These are phyloP conservation scores for Corinectria fuckeliana DNA, from an alignment of 2,329 filamentous ascomycete genomes.

Conservation along the genomic window DNA sequence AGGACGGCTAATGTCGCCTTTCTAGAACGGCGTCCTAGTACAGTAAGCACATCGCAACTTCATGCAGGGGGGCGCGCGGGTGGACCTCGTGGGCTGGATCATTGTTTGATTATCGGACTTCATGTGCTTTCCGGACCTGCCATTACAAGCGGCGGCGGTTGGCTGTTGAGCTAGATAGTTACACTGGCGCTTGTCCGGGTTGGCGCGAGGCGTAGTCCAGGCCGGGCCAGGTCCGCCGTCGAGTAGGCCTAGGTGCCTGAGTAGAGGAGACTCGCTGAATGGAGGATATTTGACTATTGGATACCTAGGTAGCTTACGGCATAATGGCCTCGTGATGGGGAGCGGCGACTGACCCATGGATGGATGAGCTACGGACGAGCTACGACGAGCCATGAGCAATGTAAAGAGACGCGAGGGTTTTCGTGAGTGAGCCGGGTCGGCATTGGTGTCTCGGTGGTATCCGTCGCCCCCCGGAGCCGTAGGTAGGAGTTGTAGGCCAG, in stretches of 20 bases:
- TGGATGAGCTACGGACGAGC: background rate
- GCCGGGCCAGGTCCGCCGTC: background rate
- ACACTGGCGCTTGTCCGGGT: background rate
- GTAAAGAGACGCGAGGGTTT: conserved; percentile 18
- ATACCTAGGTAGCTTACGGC: too few relatives aligned
- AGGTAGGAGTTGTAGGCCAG: conserved; percentile 5
- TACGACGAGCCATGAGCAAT: background rate
- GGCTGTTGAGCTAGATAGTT: too few relatives aligned
- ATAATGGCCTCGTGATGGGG: conserved; percentile 11
- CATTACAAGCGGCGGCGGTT: background rate
- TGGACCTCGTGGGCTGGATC: background rate
- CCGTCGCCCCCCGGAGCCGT: conserved; percentile 4
- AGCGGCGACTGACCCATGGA: conserved; percentile 12
- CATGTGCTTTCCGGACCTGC: background rate
- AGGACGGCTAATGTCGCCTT: background rate
- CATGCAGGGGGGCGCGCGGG: conserved; percentile 10
- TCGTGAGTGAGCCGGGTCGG: conserved; percentile 10
- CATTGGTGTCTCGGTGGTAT: conserved; percentile 13
- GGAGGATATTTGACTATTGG: too few relatives aligned
- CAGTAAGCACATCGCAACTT: too few relatives aligned
- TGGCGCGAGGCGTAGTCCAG: conserved; percentile 9
- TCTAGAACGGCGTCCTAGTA: conserved; percentile 13
- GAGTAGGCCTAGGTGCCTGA: background rate
- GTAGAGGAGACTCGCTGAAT: conserved; percentile 11
- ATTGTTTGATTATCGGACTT: too few relatives aligned